A percentile compares a stretch with the other conserved stretches of the same genome.
These are phyloP conservation scores for Pichia rugopelliculosa DNA, from an alignment of 805 yeast genomes.

Conservation along the genomic window DNA sequence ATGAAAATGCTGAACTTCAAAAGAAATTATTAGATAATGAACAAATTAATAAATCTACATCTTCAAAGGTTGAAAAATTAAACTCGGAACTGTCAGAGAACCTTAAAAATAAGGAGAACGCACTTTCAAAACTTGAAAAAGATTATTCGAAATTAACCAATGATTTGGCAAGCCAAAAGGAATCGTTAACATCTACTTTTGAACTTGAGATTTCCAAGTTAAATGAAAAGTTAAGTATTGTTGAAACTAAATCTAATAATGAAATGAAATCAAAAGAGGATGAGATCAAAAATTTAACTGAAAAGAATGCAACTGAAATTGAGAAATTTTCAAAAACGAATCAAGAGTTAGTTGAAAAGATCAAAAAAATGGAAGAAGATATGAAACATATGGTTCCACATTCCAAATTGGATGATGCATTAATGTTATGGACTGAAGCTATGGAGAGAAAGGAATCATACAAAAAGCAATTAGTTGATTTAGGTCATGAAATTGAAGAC, in stretches of 20 bases:
- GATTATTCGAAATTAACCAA: neutral
- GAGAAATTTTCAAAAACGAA: neutral
- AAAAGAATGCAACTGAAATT: neutral
- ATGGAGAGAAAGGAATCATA: conserved; percentile 11
- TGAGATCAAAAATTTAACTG: neutral
- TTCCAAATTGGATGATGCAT: conserved; percentile 10
- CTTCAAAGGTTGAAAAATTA: neutral
- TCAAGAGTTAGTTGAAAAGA: neutral
- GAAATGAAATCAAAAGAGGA: neutral
- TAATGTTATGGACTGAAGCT: conserved; percentile 11
- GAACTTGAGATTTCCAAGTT: neutral
- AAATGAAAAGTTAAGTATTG: neutral
- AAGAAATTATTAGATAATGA: neutral
- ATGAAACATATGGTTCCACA: conserved; percentile 7
- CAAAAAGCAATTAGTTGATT: conserved; percentile 1
- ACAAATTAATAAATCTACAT: neutral
- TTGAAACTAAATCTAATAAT: neutral
- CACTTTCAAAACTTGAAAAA: neutral
- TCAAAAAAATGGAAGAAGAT: conserved; percentile 3
- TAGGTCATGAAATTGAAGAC: conserved; percentile 7
- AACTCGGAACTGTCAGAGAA: neutral
- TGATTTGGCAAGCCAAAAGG: neutral
- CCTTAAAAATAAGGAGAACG: neutral
- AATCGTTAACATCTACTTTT: neutral
- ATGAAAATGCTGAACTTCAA: neutral